Conservation (phyloP, 306 rosid species). For the Erythrophleum fordii region DNA sequence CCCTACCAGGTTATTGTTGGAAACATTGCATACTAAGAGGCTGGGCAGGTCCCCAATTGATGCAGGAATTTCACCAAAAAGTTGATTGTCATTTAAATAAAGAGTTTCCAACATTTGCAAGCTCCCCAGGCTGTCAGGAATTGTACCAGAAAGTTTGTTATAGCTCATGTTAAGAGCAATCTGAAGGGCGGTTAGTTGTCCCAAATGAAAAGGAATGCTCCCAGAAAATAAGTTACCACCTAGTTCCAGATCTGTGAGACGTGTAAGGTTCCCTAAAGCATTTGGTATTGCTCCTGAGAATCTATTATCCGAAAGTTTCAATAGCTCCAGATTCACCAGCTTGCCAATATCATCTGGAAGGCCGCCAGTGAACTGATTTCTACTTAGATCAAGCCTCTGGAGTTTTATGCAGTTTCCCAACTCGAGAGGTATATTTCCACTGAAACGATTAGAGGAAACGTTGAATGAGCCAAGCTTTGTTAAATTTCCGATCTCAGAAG, state of each 20-base stretch:
- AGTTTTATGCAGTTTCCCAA: conserved; percentile 67
- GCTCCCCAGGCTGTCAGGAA: conserved; percentile 72
- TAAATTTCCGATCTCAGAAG: conserved; percentile 68
- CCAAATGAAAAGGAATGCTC: conserved; percentile 60
- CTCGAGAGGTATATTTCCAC: conserved; percentile 67
- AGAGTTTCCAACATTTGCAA: conserved; percentile 79
- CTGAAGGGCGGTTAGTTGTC: conserved; percentile 64
- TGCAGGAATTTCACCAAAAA: conserved; percentile 73
- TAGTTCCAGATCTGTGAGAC: conserved; percentile 67
- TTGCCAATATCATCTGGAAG: conserved; percentile 65
- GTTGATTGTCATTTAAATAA: conserved; percentile 72
- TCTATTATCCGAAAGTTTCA: conserved; percentile 71
- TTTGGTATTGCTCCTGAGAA: conserved; percentile 66
- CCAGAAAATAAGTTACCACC: conserved; percentile 80
- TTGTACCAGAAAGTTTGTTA: conserved; percentile 67
- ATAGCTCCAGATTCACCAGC: conserved; percentile 75
- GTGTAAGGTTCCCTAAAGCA: conserved; percentile 56
- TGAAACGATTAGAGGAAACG: conserved; percentile 60
- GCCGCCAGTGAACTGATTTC: conserved; percentile 60
- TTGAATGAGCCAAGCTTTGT: conserved; percentile 66
- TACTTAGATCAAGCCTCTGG: conserved; percentile 81
- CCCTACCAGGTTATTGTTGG: conserved; percentile 79
- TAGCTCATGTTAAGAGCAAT: conserved; percentile 73
- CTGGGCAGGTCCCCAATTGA: conserved; percentile 70
- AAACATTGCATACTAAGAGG: conserved; percentile 72